Percentiles rank a stretch among this genome's conserved stretches.
Conservation (phyloP, 1,284 basidiomycete genomes). For the Agroathelia rolfsii region DNA sequence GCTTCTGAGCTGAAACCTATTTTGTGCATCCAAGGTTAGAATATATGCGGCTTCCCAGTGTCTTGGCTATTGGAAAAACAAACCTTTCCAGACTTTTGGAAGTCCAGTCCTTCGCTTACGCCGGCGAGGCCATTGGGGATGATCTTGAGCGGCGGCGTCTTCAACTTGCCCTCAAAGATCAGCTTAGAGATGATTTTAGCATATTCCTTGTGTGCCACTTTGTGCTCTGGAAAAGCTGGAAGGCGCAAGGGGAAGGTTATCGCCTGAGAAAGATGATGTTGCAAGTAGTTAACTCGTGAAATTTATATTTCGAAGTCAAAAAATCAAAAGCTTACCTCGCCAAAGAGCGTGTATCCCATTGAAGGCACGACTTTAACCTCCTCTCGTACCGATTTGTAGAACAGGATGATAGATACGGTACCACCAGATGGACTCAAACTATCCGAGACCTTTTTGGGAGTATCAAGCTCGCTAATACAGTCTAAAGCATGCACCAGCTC, state of each 20-base stretch:
- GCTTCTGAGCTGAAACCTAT: too few species aligned
- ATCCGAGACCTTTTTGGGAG: constrained; percentile 15
- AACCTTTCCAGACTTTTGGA: constrained; percentile 14
- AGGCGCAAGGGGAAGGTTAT: constrained; percentile 11
- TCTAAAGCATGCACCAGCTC: constrained; percentile 19
- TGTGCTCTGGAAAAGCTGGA: not conserved
- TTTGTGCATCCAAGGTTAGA: too few species aligned
- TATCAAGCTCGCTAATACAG: constrained; percentile 17
- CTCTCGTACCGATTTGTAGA: constrained; percentile 13
- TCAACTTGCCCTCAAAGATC: constrained; percentile 16
- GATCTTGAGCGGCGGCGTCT: constrained; percentile 21
- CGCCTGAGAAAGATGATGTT: too few species aligned
- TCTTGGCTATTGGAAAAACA: too few species aligned
- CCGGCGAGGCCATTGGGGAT: constrained; percentile 20
- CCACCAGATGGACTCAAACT: constrained; percentile 18
- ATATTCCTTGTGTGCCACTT: constrained; percentile 17
- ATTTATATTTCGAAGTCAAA: too few species aligned
- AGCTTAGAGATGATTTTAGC: constrained; percentile 18
- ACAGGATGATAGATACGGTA: constrained; percentile 16
- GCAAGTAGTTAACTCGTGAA: too few species aligned
- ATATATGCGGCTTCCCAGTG: too few species aligned
- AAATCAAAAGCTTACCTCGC: constrained; percentile 14
- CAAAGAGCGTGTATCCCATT: constrained; percentile 18
- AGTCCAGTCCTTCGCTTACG: constrained; percentile 15
- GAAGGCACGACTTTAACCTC: constrained; percentile 16